These are phyloP conservation scores for Bisporella sp. DNA, from an alignment of 2,329 filamentous ascomycete species.

Conservation along the genomic window DNA sequence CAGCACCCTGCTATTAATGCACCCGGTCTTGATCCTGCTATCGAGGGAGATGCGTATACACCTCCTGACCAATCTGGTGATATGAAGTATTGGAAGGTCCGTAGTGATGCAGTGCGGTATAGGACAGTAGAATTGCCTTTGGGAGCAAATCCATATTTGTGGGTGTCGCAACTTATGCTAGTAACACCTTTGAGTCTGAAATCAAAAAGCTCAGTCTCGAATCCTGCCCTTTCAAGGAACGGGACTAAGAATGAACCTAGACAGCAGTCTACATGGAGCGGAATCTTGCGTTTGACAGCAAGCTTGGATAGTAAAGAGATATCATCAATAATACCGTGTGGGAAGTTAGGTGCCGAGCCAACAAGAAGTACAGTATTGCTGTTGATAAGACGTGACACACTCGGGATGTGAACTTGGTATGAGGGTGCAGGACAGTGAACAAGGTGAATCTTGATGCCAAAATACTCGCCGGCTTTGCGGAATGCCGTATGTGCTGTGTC, in stretches of 20 bases:
- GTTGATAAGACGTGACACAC: conserved; percentile 81
- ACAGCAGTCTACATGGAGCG: conserved; percentile 95
- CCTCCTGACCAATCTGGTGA: conserved; percentile 92
- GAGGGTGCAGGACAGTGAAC: conserved; percentile 78
- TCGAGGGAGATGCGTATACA: conserved; percentile 87
- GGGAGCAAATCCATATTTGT: conserved; percentile 98
- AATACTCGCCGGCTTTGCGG: conserved; percentile 90
- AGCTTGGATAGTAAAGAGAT: conserved; percentile 79
- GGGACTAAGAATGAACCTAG: conserved; percentile 92
- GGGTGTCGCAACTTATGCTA: conserved; percentile 92
- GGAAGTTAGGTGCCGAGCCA: conserved; percentile 94
- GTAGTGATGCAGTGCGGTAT: conserved; percentile 73
- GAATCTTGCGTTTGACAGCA: conserved; percentile 70
- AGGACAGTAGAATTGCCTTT: conserved; percentile 94
- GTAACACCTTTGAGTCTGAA: conserved; percentile 93
- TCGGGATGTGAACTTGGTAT: conserved; percentile 76
- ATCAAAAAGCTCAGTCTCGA: conserved; percentile 82
- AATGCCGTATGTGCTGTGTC: conserved; percentile 95
- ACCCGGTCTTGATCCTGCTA: conserved; percentile 86
- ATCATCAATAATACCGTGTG: conserved; percentile 96
- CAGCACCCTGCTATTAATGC: conserved; percentile 95
- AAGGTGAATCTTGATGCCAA: conserved; percentile 89
- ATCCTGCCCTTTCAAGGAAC: conserved; percentile 87
- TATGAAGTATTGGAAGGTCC: conserved; percentile 94
- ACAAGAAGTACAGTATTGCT: conserved; percentile 90